Conservation (phyloP, 306 rosid genomes). For the Gastrolobium villosum region DNA sequence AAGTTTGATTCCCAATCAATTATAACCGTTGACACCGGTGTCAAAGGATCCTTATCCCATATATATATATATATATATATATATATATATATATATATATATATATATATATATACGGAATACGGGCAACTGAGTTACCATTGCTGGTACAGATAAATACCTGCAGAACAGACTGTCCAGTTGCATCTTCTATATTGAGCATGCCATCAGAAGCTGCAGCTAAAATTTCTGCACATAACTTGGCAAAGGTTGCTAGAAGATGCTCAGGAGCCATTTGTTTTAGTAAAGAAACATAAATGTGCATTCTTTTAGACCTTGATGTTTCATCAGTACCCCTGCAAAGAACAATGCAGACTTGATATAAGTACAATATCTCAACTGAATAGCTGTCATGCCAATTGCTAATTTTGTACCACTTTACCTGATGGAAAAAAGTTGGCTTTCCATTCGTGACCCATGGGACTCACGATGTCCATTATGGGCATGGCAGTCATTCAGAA, state of each 20-base stretch:
- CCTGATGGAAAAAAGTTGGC: constrained; percentile 83
- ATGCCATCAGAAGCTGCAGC: constrained; percentile 94
- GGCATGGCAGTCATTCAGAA: constrained; percentile 79
- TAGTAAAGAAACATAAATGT: constrained; percentile 83
- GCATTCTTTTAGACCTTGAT: constrained; percentile 87
- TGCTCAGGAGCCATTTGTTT: constrained; percentile 98
- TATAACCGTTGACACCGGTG: too few relatives aligned
- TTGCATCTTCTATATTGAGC: constrained; percentile 75
- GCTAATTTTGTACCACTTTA: constrained; percentile 48
- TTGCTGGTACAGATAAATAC: constrained; percentile 51
- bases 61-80: too few relatives aligned
- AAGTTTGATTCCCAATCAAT: too few relatives aligned
- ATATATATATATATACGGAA: neutral
- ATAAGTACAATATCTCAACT: constrained; percentile 23
- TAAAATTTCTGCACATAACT: constrained; percentile 89
- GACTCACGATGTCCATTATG: constrained; percentile 76
- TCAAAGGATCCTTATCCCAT: too few relatives aligned
- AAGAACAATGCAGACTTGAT: constrained; percentile 33
- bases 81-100: too few relatives aligned
- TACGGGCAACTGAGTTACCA: constrained; percentile 5
- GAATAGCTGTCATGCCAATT: constrained; percentile 32
- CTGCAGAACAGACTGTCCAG: constrained; percentile 89
- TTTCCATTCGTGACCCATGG: constrained; percentile 62
- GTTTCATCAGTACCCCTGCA: constrained; percentile 85
- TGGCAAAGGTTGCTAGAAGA: constrained; percentile 90